Evolutionary conservation across 176 grass and related monocot species (phyloP).

Genomic region (Carex scoparia): DNA sequence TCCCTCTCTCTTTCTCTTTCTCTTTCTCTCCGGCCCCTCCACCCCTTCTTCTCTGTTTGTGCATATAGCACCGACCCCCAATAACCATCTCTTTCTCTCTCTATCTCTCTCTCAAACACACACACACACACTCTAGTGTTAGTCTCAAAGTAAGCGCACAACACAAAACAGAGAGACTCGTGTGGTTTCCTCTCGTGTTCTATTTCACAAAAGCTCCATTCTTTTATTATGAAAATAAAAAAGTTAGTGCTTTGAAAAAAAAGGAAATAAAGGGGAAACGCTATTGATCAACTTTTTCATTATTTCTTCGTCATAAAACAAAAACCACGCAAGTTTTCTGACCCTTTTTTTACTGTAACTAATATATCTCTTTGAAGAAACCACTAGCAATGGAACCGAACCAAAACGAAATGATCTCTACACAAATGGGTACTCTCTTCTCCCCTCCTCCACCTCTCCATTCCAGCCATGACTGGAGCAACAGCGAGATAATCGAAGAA

Average conservation of each 20-base stretch:
- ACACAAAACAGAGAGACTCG: not conserved
- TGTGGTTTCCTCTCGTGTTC: not conserved
- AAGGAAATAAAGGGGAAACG: not conserved
- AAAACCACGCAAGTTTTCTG: constrained; percentile 1
- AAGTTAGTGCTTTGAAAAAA: constrained; percentile 23
- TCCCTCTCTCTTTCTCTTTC: constrained; percentile 14
- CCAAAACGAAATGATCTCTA: not conserved
- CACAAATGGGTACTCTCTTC: constrained; percentile 11
- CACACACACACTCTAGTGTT: constrained; percentile 4
- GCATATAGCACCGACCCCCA: constrained; percentile 21
- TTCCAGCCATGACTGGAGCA: constrained; percentile 16
- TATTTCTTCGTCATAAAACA: not conserved
- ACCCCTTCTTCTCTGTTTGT: constrained; percentile 19
- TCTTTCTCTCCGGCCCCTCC: constrained; percentile 20
- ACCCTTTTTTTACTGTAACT: constrained; percentile 10
- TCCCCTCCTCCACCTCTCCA: constrained; percentile 7
- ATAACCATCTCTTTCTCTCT: constrained; percentile 21
- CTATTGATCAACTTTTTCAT: not conserved
- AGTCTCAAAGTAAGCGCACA: constrained; percentile 42
- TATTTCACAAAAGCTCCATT: constrained; percentile 18
- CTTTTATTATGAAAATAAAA: not conserved
- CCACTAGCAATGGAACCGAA: not conserved
- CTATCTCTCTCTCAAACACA: not conserved
- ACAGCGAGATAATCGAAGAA: constrained; percentile 23
- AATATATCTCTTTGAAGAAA: not conserved